Evolutionary conservation across 2,329 filamentous ascomycete genomes (phyloP), one percentile per base, ranked within the genome.

Genomic region (Fusarium chaquense): DNA sequence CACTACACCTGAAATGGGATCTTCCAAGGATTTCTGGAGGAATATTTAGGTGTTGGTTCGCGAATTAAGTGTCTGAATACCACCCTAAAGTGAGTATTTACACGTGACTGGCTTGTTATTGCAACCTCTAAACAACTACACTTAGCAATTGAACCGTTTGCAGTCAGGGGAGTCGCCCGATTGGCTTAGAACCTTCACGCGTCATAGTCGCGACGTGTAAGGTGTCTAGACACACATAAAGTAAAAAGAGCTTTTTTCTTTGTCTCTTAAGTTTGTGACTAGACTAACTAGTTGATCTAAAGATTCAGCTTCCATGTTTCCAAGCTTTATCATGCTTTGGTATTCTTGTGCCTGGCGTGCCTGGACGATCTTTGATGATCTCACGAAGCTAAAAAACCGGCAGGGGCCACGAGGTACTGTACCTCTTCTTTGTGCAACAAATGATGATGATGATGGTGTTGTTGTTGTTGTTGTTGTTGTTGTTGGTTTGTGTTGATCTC

Each of bases 141-240:
- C 13, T 20, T 16, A 58, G 36, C 38, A 63, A 44, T 58, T 46
- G 47, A 44, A 51, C 44, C 69, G 55, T 71, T 70, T 70, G 69
- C 54, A 54, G 32, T 38, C 20, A 50, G 55, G 59, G 72, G 62
- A 63, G 49, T 40, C 20, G 59, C 54, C 73, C 68, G 61, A 74
- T 73, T 75, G 73, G 71, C 30, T 30, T 40, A 41, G 50, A 54
- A 45, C 56, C 51, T 62, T 55, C 63, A 65, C 73, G 73, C 73
- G 73, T 75, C 73, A 72, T 66, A 24, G 73, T 74, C 73, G 73
- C 72, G 73, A 73, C 60, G 44, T 55, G 73, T 50, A 36, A 33
- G 32, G 16, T 30, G 11, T 20, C 28, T 72, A 55, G 33, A 51
- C 61, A 50, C 26, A 16, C 30, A 18, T 24, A 24, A 26, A 36